A percentile compares a stretch with the other conserved stretches of the same genome.
Evolutionary conservation across 768 basidiomycete species (phyloP).

Genomic region (Sutorius australiensis): DNA sequence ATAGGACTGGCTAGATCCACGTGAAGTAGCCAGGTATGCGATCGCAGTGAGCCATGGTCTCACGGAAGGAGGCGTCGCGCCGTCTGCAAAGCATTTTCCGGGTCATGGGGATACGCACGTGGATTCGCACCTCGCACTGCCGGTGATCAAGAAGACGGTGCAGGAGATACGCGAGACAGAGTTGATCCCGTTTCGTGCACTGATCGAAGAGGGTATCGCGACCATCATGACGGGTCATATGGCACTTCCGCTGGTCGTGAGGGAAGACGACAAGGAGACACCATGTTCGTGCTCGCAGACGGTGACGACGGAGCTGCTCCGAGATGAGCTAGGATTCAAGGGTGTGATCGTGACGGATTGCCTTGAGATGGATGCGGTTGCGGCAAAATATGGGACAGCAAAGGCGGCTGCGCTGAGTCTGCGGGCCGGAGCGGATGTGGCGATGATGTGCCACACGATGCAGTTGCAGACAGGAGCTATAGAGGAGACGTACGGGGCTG

Average conservation of each 20-base stretch:
- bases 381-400: constrained; percentile 34
- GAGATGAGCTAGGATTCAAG: constrained; percentile 46
- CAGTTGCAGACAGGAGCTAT: constrained; percentile 51
- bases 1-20: constrained; percentile 41
- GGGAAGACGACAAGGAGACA: constrained; percentile 39
- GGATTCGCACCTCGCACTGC: constrained; percentile 67
- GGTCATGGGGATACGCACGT: constrained; percentile 72
- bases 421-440: constrained; percentile 65
- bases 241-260: constrained; percentile 55
- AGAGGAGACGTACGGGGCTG: constrained; percentile 47
- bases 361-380: constrained; percentile 72
- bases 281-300: constrained; percentile 56
- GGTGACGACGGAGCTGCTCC: constrained; percentile 52
- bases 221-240: constrained; percentile 75
- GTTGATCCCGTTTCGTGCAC: constrained; percentile 53
- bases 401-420: constrained; percentile 53
- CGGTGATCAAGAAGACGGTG: constrained; percentile 51
- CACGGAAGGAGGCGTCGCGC: constrained; percentile 46
- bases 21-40: constrained; percentile 47
- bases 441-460: constrained; percentile 69
- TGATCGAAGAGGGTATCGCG: constrained; percentile 41
- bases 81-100: constrained; percentile 68
- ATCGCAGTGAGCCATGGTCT: constrained; percentile 48
- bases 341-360: constrained; percentile 73
- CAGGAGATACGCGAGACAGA: constrained; percentile 44